Evolutionary conservation across 192 early-diverging fungal species (phyloP), one percentile per base, ranked within the genome.

Genomic region (Entomortierella chlamydospora): DNA sequence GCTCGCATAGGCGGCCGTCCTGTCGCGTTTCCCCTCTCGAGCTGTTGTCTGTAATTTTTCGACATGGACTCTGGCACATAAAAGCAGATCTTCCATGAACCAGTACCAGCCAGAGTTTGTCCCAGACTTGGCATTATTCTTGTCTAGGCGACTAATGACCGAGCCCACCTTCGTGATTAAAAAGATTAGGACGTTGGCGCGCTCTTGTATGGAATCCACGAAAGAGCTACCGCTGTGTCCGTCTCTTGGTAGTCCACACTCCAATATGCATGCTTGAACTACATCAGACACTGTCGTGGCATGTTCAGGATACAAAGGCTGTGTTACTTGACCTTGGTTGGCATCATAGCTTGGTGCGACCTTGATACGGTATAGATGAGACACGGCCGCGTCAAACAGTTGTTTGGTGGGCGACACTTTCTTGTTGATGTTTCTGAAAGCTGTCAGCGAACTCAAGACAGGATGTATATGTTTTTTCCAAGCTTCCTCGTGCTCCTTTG

Each of bases 211-310:
- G 0, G 81, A 68, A 1, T 82, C 72, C 13, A 74, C 56, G 39
- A 28, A 70, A 1, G 66, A 63, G 0, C 66, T 33, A 1, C 81
- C 81, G 2, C 57, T 59, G 29, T 66, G 28, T 0, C 81, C 81
- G 13, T 66, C 65, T 15, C 34, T 31, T 13, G 72, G 81, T 6
- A 82, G 64, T 17, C 81, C 81, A n/a, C 72, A 82, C 22, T 82
- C 67, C 15, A 29, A 30, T 42, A 82, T 76, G 52, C 81, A 82
- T 4, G 8, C 41, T n/a, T 82, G 55, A 18, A 82, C 68, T 0
- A 82, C 52, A 23, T 60, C 53, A 0, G 65, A 58, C 0, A 56
- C 60, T 26, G 53, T 66, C 12, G n/a, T 4, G 7, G 37, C 49
- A 5, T 17, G 29, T 22, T 49, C n/a, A 28, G 29, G 49, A 2